Evolutionary conservation across 2,329 filamentous ascomycete species (phyloP), one percentile per base, ranked within the genome.

Genomic region (Colletotrichum trifolii): DNA sequence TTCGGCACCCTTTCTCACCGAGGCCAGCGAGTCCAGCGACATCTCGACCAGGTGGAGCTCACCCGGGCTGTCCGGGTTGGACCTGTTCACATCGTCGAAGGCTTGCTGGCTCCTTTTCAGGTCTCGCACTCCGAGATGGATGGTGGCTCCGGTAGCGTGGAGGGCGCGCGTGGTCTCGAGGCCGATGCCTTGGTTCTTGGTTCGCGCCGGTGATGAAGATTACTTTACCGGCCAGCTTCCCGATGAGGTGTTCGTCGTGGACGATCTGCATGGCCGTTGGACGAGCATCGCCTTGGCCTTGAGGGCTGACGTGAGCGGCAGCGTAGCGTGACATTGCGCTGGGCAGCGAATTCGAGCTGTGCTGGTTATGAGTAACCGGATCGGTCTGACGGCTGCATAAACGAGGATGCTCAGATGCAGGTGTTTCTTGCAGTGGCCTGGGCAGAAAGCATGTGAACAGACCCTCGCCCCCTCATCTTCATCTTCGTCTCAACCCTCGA

Each of bases 91-190:
- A 39, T 42, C 70, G 8, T 58, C 70, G 11, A 75, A 68, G 10
- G 73, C 74, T 33, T 64, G 50, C 57, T 75, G 69, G 6, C 73
- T 76, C 52, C 76, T 78, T 6, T 64, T 66, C 2, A 77, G 57
- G 55, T 79, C 70, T 2, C 80, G 71, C 0, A 73, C 78, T 1
- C 75, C 74, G 7, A 78, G 63, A 60, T 74, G 78, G n/a, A 82
- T 52, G 3, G 66, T 75, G 2, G 77, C 77, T 8, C 79, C 77
- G 0, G 79, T 81, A 6, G 64, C 48, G n/a, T 71, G 65, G 1
- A 82, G 67, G 0, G 78, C 78, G 8, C 73, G 72, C 7, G 73
- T 77, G 2, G 77, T 81, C 64, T 78, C 77, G 13, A 78, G 69
- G 8, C 78, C 78, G 36, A 80, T 72, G 1, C 77, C 78, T 2